Base-by-base conservation (phyloP, 768 basidiomycete species). In the Russula virescens region DNA sequence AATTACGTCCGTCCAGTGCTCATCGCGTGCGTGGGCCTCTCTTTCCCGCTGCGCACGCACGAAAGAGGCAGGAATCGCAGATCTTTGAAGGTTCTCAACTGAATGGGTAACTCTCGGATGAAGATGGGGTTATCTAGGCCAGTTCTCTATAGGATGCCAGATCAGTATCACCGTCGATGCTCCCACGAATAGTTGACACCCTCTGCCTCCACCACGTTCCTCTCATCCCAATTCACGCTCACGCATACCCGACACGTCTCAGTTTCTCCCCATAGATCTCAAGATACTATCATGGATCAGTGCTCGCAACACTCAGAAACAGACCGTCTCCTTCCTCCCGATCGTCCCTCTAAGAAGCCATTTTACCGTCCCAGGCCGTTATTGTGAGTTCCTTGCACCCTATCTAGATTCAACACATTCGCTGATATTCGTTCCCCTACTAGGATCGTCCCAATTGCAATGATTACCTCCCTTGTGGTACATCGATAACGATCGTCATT, bases 381-480 rank as follows among this genome's bases (percentile, higher is more conserved):
- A 64, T 81, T 81, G 80, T 79, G 69, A 58, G 65, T 60, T 7
- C 19, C 54, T 2, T 8, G 7, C 51, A 13, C 9, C 31, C 19
- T 19, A 21, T n/a, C 13, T 16, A 5, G 21, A 38, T 18, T 8
- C 25, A 46, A 47, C 35, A 31, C 35, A 19, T 21, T 14, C 19
- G 21, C 25, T 49, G 19, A 31, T 45, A 58, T 10, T 47, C 16
- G 14, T n/a, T 52, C 31, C 19, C 42, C 13, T 8, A 28, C 35
- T 63, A 89, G 89, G 88, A 76, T 90, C 46, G 83, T 88, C 49
- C 89, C 89, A 3, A 84, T 90, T 47, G 84, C 84, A 6, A 72
- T 91, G 43, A 73, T 79, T 13, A 80, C 83, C 55, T 84, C 86
- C 28, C 79, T 91, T 69, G 83, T 86, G 69, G 89, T 89, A 69